Percentiles rank a stretch among this genome's conserved stretches.
phyloP scores from a whole-genome alignment of 495 filamentous ascomycete genomes.

The Sordaria brevicollis region DNA sequence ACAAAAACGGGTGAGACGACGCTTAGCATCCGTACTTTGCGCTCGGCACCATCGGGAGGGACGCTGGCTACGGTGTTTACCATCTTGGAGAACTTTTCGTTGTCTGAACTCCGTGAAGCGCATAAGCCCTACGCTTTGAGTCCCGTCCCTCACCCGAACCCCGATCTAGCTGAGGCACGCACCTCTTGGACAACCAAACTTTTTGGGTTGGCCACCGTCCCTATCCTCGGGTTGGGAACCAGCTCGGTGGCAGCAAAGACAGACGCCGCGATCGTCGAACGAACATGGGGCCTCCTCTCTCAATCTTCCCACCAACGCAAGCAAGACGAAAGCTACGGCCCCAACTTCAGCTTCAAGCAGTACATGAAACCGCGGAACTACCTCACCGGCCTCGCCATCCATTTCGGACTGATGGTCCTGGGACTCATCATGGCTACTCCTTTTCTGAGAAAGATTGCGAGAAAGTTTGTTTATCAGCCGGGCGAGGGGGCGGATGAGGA shows the following conservation, averaged over 20 bases:
- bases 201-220: conserved; percentile 51
- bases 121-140: conserved; percentile 56
- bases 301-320: conserved; percentile 23
- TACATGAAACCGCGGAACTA: conserved; percentile 53
- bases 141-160: conserved; percentile 45
- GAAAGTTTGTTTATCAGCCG: conserved; percentile 45
- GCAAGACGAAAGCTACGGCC: conserved; percentile 48
- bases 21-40: conserved; percentile 50
- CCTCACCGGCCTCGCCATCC: conserved; percentile 45
- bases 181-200: conserved; percentile 31
- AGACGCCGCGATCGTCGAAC: conserved; percentile 60
- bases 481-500: conserved; percentile 58
- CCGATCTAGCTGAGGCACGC: conserved; percentile 25
- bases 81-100: conserved; percentile 54
- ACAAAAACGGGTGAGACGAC: conserved; percentile 49
- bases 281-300: conserved; percentile 65
- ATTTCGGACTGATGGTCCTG: conserved; percentile 43
- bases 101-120: conserved; percentile 46
- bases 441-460: conserved; percentile 23
- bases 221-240: conserved; percentile 57
- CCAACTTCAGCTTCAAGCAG: conserved; percentile 61
- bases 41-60: conserved; percentile 59
- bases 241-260: conserved; percentile 46
- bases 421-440: conserved; percentile 39
- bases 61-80: conserved; percentile 56